Evolutionary conservation across 2,329 filamentous ascomycete genomes (phyloP), one percentile per base, ranked within the genome.

Genomic region (Ophiostoma pallidulum): DNA sequence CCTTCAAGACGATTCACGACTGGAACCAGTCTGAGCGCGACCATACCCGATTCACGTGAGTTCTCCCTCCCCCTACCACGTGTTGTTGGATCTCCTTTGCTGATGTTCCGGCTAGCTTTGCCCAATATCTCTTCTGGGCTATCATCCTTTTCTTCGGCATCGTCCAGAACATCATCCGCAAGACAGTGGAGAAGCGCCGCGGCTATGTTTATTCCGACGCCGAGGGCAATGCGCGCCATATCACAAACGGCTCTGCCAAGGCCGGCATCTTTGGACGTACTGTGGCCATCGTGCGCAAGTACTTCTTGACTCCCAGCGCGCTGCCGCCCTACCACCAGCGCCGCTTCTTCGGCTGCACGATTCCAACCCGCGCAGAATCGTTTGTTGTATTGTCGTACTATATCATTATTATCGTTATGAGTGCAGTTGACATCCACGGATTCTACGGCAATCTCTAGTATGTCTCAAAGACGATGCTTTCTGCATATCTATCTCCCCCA

Each of bases 341-440:
- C 8, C 50, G 48, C 35, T 7, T 57, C n/a, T 12, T 50, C 9
- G 54, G 56, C 19, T 56, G 54, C 47, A 51, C 53, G 2, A 45
- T 57, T 4, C 56, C 56, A 3, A 55, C 52, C 20, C 50, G 56
- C 8, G 37, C 49, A 14, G 56, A 54, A 43, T 20, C 45, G 4
- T 45, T 57, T 20, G 51, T 56, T 4, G 37, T 57, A 7, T 8
- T 16, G 2, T 13, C 50, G 12, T 57, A 49, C 29, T 57, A 51
- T 50, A 49, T 53, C 19, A 19, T 54, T 18, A 44, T 9, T 37
- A 36, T 57, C 12, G 29, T 53, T 3, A 37, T 50, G 7, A 28
- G 46, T 20, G 10, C 18, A 4, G 40, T 48, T 2, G 38, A 36
- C 33, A 45, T 45, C 32, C 29, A 31, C 2, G 41, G 16, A 2